These are phyloP conservation scores for Phytophthora constricta DNA, from an alignment of 352 stramenopile species.

Conservation along the genomic window DNA sequence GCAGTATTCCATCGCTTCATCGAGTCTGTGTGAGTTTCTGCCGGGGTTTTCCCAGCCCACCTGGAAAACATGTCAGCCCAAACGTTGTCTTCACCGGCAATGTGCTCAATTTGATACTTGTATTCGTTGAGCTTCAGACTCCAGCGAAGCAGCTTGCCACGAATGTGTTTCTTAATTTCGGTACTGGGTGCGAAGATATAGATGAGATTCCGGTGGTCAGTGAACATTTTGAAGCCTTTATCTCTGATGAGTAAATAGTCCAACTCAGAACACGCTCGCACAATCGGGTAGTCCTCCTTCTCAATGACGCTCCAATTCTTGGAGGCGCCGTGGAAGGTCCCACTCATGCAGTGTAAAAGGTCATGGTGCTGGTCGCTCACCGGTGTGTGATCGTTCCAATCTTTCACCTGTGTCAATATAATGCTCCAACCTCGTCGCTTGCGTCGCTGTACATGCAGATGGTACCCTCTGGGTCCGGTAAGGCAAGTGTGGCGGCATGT, in stretches of 20 bases:
- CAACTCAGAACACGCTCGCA: neutral
- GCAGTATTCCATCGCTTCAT: no score
- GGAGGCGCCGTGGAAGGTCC: neutral
- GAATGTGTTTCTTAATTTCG: conserved; percentile 12
- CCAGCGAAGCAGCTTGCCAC: conserved; percentile 2
- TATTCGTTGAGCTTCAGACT: conserved; percentile 7
- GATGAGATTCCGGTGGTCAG: conserved; percentile 6
- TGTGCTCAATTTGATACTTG: conserved; percentile 6
- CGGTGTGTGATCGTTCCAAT: neutral
- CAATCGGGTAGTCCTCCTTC: conserved; percentile 8
- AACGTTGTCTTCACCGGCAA: neutral
- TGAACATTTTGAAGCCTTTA: conserved; percentile 7
- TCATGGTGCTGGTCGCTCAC: neutral
- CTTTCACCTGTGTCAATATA: neutral
- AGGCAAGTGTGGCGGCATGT: neutral
- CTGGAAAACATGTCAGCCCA: conserved; percentile 10
- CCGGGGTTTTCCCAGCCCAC: no score
- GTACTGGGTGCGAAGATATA: conserved; percentile 4
- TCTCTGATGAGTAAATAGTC: conserved; percentile 7
- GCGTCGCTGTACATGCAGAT: neutral
- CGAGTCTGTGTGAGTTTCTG: no score
- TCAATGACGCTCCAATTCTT: conserved; percentile 7
- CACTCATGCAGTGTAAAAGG: conserved; percentile 9
- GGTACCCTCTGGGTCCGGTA: neutral
- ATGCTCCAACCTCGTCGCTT: neutral